These are phyloP conservation scores for Glarea lozoyensis DNA, from an alignment of 495 filamentous ascomycete genomes.

Conservation along the genomic window DNA sequence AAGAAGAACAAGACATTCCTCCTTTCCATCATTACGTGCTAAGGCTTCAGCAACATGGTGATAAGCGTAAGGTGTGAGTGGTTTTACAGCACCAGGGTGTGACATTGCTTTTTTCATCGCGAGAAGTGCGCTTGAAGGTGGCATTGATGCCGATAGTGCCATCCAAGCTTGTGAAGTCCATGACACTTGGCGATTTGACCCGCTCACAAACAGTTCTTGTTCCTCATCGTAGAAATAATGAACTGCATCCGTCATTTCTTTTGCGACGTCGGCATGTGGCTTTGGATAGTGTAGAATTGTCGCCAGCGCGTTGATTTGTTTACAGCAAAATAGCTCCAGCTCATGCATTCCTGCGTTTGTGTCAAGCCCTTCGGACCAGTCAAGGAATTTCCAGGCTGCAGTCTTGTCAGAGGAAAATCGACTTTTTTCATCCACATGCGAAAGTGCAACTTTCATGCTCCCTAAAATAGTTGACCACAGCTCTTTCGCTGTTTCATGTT, in stretches of 20 bases:
- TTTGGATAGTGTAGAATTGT: slow-evolving; percentile 12
- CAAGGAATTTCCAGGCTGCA: slow-evolving; percentile 22
- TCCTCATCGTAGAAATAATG: slow-evolving; percentile 7
- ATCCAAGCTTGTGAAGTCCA: slow-evolving; percentile 22
- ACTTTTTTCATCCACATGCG: slow-evolving; percentile 12
- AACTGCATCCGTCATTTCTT: slow-evolving; percentile 5
- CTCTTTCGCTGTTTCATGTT: slow-evolving; percentile 16
- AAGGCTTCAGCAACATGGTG: slow-evolving; percentile 14
- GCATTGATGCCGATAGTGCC: slow-evolving; percentile 15
- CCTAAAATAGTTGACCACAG: slow-evolving; percentile 20
- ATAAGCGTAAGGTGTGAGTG: slow-evolving; percentile 16
- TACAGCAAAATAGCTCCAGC: slow-evolving; percentile 19
- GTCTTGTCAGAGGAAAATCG: slow-evolving; percentile 7
- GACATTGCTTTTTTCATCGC: slow-evolving; percentile 15
- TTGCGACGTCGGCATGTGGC: slow-evolving; percentile 10
- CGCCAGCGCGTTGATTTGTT: slow-evolving; percentile 17
- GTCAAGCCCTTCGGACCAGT: slow-evolving; percentile 20
- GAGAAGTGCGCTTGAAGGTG: slow-evolving; percentile 3
- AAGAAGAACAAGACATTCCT: slow-evolving; percentile 9
- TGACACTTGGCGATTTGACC: slow-evolving; percentile 15
- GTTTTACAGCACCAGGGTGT: slow-evolving; percentile 17
- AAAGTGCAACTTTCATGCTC: slow-evolving; percentile 11
- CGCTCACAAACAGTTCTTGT: slow-evolving; percentile 16
- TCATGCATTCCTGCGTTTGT: slow-evolving; percentile 20
- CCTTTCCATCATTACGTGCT: slow-evolving; percentile 5